A percentile compares a stretch with the other conserved stretches of the same genome.
Conservation (phyloP, 805 yeast genomes). For the Pichia ethanolica region DNA sequence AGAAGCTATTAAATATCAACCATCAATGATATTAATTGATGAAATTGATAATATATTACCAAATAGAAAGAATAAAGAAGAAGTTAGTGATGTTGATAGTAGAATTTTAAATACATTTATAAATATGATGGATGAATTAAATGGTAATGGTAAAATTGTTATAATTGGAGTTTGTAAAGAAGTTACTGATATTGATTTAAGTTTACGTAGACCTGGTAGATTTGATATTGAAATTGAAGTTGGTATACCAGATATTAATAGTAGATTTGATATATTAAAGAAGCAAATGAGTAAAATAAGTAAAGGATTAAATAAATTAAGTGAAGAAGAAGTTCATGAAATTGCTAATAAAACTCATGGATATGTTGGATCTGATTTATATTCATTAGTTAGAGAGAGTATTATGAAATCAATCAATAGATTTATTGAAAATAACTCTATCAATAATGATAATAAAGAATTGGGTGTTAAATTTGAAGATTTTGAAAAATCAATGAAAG, state of each 20-base stretch:
- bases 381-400: slow-evolving; percentile 81
- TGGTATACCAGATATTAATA: slow-evolving; percentile 86
- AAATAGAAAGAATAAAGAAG: slow-evolving; percentile 63
- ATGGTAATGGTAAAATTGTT: slow-evolving; percentile 45
- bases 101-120: slow-evolving; percentile 84
- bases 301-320: slow-evolving; percentile 37
- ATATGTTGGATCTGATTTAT: slow-evolving; percentile 93
- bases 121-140: slow-evolving; percentile 75
- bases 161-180: slow-evolving; percentile 92
- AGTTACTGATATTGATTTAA: slow-evolving; percentile 85
- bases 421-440: slow-evolving; percentile 30
- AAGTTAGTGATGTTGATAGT: slow-evolving; percentile 83
- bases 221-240: slow-evolving; percentile 90
- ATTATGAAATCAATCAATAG: slow-evolving; percentile 76
- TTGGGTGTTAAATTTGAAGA: slow-evolving; percentile 39
- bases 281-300: slow-evolving; percentile 54
- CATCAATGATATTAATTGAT: slow-evolving; percentile 82
- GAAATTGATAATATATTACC: slow-evolving; percentile 94
- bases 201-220: slow-evolving; percentile 84
- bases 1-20: slow-evolving; percentile 83
- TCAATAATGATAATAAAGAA: background rate
- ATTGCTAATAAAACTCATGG: slow-evolving; percentile 86
- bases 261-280: slow-evolving; percentile 63
- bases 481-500: slow-evolving; percentile 62
- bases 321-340: slow-evolving; percentile 45